These are phyloP conservation scores for Cutaneotrichosporon dermatis DNA, from an alignment of 1,284 basidiomycete species.

Conservation along the genomic window DNA sequence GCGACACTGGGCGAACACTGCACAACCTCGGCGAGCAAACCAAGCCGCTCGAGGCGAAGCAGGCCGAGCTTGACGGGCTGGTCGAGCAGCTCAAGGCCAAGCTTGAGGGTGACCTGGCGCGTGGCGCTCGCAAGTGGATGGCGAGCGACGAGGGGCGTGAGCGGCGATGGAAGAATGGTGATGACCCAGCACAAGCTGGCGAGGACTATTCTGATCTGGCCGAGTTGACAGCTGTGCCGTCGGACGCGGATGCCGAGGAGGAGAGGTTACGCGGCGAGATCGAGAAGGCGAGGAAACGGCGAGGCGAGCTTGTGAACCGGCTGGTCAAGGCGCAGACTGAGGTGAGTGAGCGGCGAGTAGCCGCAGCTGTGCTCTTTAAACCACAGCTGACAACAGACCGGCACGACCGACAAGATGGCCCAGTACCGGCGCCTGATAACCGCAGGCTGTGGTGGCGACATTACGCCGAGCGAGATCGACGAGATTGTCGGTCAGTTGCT, in stretches of 20 bases:
- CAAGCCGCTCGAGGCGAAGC: conserved; percentile 63
- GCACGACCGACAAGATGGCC: conserved; percentile 78
- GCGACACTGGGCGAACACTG: conserved; percentile 76
- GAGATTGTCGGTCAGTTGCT: conserved; percentile 68
- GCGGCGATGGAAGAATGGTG: conserved; percentile 44
- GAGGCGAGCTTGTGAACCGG: conserved; percentile 66
- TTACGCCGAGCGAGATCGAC: conserved; percentile 78
- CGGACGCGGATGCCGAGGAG: conserved; percentile 51
- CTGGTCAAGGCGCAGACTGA: conserved; percentile 77
- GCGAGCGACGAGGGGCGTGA: conserved; percentile 76
- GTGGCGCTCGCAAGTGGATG: conserved; percentile 92
- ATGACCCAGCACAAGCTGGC: conserved; percentile 25
- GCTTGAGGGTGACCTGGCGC: conserved; percentile 71
- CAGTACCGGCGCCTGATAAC: conserved; percentile 82
- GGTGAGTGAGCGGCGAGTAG: conserved; percentile 46
- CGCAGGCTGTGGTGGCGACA: conserved; percentile 73
- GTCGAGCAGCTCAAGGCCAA: conserved; percentile 66
- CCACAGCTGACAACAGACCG: conserved; percentile 46
- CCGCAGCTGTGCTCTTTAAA: too few relatives aligned
- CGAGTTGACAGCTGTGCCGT: conserved; percentile 46
- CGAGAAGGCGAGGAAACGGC: conserved; percentile 60
- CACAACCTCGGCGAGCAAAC: conserved; percentile 63
- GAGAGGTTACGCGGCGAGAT: conserved; percentile 65
- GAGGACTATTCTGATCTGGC: conserved; percentile 44
- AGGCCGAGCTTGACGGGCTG: conserved; percentile 59